phyloP scores from a whole-genome alignment of 106 monocot genomes.

The Amphibolis antarctica region DNA sequence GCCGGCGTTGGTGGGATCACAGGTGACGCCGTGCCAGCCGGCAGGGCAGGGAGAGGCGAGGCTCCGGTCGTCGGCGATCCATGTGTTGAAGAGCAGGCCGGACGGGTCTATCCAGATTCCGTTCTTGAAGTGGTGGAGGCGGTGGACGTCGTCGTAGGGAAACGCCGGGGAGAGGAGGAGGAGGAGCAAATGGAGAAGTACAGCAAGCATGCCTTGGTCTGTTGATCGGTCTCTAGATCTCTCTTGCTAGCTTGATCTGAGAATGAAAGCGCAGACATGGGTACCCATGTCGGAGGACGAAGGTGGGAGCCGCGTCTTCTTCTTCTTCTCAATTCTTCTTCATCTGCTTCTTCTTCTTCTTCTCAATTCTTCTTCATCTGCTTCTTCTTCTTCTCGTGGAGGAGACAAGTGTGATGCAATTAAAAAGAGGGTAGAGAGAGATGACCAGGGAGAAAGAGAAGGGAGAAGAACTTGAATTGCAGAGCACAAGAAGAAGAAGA shows the following conservation, averaged over 20 bases:
- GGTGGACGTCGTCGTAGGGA: conserved; percentile 27
- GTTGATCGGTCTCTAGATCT: too few species aligned
- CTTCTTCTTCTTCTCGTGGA: too few species aligned
- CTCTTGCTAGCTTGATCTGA: too few species aligned
- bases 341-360: too few species aligned
- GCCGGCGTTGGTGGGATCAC: conserved; percentile 26
- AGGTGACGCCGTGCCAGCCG: conserved; percentile 28
- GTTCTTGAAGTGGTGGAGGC: conserved; percentile 82
- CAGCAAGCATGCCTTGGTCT: not conserved
- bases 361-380: too few species aligned
- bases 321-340: too few species aligned
- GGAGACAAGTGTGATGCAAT: too few species aligned
- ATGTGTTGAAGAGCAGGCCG: conserved; percentile 31
- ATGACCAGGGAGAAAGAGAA: not conserved
- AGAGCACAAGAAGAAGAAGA: too few species aligned
- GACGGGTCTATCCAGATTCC: conserved; percentile 42
- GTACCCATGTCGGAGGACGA: too few species aligned
- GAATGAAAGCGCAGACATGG: too few species aligned
- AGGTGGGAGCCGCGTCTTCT: too few species aligned
- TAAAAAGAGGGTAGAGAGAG: too few species aligned
- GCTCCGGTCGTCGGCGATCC: conserved; percentile 20
- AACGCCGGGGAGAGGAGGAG: not conserved
- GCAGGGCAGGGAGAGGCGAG: conserved; percentile 10
- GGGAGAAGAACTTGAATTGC: not conserved
- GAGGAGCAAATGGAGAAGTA: conserved; percentile 1